Evolutionary conservation across 148 eudicot species (phyloP), one percentile per base, ranked within the genome.

Genomic region (Pouteria glomerata): DNA sequence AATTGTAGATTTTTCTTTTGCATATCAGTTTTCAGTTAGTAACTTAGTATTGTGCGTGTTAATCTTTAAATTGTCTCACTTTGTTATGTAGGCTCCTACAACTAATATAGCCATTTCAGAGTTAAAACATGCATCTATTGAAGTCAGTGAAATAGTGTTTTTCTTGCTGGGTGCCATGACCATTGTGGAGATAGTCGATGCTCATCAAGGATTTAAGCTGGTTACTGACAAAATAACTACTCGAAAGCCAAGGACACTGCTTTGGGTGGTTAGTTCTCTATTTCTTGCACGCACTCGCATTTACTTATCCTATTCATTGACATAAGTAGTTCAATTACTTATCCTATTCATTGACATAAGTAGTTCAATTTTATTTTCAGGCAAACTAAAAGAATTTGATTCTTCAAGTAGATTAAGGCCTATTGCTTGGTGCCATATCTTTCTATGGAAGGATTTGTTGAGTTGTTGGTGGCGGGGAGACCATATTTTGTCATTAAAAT

Each of bases 101-200:
- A 84, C 89, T 26, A 97, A 92, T 69, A 79, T 92, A 78, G 97
- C 88, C 77, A 77, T 92, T 69, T 76, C 96, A 63, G 94, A 96
- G 82, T 85, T 96, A 72, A 73, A 88, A 70, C 96, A 84, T 77
- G 99, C 97, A 81, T 89, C 97, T 68, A 92, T 85, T 73, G 99
- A 96, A 87, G 99, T 96, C 76, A 92, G 99, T 79, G 85, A 92
- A 84, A 92, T 92, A 75, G 99, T 96, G 69, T 92, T 96, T 78
- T 96, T 96, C 84, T 78, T 92, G 88, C 87, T 96, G 68, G 99
- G 99, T 69, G 99, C 97, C 71, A 95, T 95, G 98, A 95, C 99
- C 56, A 96, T 96, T 66, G 99, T 96, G 24, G 99, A 96, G 70
- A 92, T 96, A 70, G 87, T 96, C 61, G 99, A 96, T 85, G 96